Evolutionary conservation across 2,329 filamentous ascomycete genomes (phyloP), one percentile per base, ranked within the genome.

Genomic region (Dactylellina drechsleri): DNA sequence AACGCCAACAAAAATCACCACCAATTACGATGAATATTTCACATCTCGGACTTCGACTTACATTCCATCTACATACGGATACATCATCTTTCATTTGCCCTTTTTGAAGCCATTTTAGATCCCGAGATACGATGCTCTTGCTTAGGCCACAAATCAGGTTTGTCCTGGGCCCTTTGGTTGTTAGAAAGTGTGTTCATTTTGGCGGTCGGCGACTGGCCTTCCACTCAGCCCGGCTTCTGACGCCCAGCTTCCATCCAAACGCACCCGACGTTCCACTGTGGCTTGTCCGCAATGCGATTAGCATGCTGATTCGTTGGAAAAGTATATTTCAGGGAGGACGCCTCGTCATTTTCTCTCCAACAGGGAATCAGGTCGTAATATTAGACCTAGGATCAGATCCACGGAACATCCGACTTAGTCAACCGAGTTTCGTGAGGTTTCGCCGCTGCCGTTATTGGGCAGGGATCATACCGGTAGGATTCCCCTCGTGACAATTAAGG

Each of bases 261-360:
- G 36, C 53, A 31, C 60, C 23, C 36, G 40, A 61, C 60, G 18
- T 57, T 20, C 36, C 56, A 65, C 41, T 47, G 54, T 73, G 68
- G 60, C 53, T 66, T 61, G 52, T 31, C 49, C 61, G 68, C 61
- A 66, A 73, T 40, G 49, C 61, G 68, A 73, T 60, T 47, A 16
- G 15, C 16, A 57, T 23, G 15, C 41, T 66, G 56, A 52, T 72
- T 52, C 54, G 56, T 61, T 28, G 20, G 50, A 65, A 18, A 10
- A 12, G 15, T 60, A 49, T 49, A 49, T 49, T 60, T 60, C 43
- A 47, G 31, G 57, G 41, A 28, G 20, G 18, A 23, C n/a, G 15
- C 41, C 40, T 61, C 57, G 45, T 61, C 59, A 53, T 47, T 18
- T 60, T 23, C n/a, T 60, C n/a, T 43, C 31, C 31, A n/a, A 31